Conservation (phyloP, 2,329 filamentous ascomycete genomes). For the Colletotrichum cuscutae region DNA sequence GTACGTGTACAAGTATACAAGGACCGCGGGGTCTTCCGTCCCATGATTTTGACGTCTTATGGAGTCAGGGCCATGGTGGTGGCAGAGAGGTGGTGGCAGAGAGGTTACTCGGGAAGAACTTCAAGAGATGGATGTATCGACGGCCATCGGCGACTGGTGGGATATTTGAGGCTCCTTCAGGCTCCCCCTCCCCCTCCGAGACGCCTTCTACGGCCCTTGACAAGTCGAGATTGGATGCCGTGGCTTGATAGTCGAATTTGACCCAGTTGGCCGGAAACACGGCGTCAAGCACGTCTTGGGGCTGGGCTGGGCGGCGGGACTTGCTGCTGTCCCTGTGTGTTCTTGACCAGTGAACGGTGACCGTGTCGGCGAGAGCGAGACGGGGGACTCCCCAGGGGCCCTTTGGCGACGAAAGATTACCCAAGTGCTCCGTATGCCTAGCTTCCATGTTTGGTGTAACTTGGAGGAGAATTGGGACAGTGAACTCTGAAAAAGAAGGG, state of each 20-base stretch:
- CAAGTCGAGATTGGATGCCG: background rate
- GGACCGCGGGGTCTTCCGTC: background rate
- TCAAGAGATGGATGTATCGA: background rate
- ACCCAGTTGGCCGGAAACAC: conserved; percentile 22
- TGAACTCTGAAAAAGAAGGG: background rate
- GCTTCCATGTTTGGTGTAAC: background rate
- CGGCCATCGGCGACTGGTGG: background rate
- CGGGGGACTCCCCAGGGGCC: background rate
- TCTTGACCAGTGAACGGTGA: background rate
- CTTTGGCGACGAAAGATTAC: background rate
- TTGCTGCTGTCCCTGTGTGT: background rate
- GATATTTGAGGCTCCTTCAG: background rate
- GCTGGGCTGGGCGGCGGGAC: conserved; percentile 15
- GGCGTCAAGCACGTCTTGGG: conserved; percentile 26
- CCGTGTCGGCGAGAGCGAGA: background rate
- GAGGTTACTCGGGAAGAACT: background rate
- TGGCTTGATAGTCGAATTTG: conserved; percentile 11
- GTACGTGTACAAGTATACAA: too few species aligned
- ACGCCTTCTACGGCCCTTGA: background rate
- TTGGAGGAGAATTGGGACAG: background rate
- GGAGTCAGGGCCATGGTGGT: background rate
- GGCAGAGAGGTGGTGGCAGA: too few species aligned
- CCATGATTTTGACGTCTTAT: background rate
- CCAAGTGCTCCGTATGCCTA: background rate
- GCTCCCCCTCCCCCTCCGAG: background rate